Percentiles rank a stretch among this genome's conserved stretches.
phyloP scores from a whole-genome alignment of 345 rosid species.

The Reutealis trisperma region DNA sequence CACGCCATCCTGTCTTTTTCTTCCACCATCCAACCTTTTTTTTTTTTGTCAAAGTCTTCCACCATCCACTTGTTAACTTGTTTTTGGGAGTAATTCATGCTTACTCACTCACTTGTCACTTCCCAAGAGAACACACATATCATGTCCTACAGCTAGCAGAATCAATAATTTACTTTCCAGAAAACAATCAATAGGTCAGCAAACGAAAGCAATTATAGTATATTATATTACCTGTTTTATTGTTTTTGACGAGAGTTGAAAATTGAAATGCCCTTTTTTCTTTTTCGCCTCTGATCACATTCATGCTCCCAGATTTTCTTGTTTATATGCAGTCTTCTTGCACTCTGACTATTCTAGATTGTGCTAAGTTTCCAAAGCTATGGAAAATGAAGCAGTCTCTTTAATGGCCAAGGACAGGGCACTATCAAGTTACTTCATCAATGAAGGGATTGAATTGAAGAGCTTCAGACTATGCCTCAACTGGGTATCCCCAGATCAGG shows the following conservation, averaged over 20 bases:
- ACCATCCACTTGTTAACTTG: no score
- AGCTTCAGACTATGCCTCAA: conserved; percentile 47
- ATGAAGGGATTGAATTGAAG: conserved; percentile 37
- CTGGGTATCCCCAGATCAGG: conserved; percentile 63
- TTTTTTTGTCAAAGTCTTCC: no score
- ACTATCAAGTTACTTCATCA: not conserved
- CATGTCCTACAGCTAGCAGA: no score
- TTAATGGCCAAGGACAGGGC: conserved; percentile 12
- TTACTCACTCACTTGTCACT: no score
- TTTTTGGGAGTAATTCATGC: no score
- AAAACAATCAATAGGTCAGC: no score
- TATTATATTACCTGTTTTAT: no score
- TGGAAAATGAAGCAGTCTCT: conserved; percentile 40
- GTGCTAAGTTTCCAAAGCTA: conserved; percentile 25
- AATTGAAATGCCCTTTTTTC: not conserved
- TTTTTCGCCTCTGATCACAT: not conserved
- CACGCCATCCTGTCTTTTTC: no score
- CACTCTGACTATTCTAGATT: conserved; percentile 16
- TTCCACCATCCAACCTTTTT: no score
- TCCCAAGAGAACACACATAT: no score
- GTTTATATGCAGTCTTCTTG: conserved; percentile 9
- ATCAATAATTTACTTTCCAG: no score
- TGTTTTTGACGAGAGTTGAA: not conserved
- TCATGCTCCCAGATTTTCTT: not conserved
- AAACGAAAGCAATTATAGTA: no score